phyloP scores from a whole-genome alignment of 345 rosid species.

The Capsella bursapastoris region DNA sequence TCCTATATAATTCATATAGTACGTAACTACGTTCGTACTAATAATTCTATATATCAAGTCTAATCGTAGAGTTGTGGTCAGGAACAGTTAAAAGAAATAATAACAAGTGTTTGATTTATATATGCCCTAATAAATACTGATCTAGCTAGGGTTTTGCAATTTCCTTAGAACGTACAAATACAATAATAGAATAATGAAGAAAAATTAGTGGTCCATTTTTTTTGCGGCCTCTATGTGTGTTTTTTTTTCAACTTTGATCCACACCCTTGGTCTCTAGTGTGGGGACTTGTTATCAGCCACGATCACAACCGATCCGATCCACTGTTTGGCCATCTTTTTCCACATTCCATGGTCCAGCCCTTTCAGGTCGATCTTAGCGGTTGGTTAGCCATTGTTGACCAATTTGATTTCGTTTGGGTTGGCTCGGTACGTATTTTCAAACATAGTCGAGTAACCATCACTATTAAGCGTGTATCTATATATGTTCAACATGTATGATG shows the following conservation, averaged over 20 bases:
- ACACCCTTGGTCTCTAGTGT: slow-evolving; percentile 45
- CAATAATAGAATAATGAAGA: slow-evolving; percentile 35
- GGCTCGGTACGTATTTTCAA: slow-evolving; percentile 10
- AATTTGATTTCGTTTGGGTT: slow-evolving; percentile 21
- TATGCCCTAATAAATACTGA: slow-evolving; percentile 22
- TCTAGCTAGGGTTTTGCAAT: slow-evolving; percentile 38
- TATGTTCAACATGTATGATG: slow-evolving; percentile 18
- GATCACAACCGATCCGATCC: slow-evolving; percentile 38
- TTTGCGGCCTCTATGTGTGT: slow-evolving; percentile 33
- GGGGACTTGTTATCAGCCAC: slow-evolving; percentile 43
- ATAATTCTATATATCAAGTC: slow-evolving; percentile 18
- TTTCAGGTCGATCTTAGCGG: slow-evolving; percentile 44
- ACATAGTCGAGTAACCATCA: slow-evolving; percentile 36
- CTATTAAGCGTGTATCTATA: slow-evolving; percentile 31
- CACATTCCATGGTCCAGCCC: slow-evolving; percentile 43
- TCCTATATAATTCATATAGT: background rate
- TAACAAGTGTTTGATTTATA: slow-evolving; percentile 10
- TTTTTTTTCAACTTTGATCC: slow-evolving; percentile 43
- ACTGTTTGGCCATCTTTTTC: slow-evolving; percentile 39
- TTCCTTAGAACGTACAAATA: slow-evolving; percentile 29
- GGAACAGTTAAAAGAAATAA: slow-evolving; percentile 1
- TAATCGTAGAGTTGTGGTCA: slow-evolving; percentile 22
- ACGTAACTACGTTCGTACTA: background rate
- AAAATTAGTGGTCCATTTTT: slow-evolving; percentile 35
- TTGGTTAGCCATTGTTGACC: slow-evolving; percentile 39